Evolutionary conservation across 2,329 filamentous ascomycete species (phyloP).

Genomic region (Sporothrix mexicana): DNA sequence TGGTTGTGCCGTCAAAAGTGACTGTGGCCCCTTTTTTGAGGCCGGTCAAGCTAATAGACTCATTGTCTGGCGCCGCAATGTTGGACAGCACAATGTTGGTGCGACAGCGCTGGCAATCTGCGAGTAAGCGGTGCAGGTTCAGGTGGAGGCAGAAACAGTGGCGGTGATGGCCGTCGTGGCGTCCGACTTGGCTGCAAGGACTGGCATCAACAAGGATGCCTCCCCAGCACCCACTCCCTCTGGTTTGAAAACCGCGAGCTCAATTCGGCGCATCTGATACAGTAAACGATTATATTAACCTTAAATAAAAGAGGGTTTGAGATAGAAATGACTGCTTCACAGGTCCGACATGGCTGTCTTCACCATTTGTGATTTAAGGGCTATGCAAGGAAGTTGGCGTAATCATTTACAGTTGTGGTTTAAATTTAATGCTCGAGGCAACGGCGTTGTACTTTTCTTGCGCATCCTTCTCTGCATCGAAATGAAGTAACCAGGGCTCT

Average conservation of each 20-base stretch:
- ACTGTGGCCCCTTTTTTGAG: neutral
- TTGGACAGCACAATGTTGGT: slow-evolving; percentile 21
- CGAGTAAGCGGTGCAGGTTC: neutral
- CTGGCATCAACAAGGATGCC: too few species aligned
- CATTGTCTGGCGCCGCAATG: neutral
- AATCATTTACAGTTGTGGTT: too few species aligned
- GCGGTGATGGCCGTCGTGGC: neutral
- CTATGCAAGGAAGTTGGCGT: too few species aligned
- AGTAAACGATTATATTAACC: too few species aligned
- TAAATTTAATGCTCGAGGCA: neutral
- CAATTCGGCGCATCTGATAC: too few species aligned
- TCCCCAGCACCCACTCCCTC: neutral
- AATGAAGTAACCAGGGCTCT: slow-evolving; percentile 56
- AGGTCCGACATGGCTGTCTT: too few species aligned
- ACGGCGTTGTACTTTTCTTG: slow-evolving; percentile 40
- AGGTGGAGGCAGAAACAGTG: neutral
- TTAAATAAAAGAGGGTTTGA: too few species aligned
- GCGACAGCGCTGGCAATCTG: slow-evolving; percentile 13
- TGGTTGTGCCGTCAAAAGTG: neutral
- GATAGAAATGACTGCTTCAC: too few species aligned
- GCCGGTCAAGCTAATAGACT: neutral
- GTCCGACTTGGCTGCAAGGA: neutral
- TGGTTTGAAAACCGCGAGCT: too few species aligned
- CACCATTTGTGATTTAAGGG: too few species aligned
- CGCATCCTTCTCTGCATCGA: slow-evolving; percentile 56